Evolutionary conservation across 1,139 yeast genomes (phyloP).

Genomic region (Candida pseudoviswanathii): DNA sequence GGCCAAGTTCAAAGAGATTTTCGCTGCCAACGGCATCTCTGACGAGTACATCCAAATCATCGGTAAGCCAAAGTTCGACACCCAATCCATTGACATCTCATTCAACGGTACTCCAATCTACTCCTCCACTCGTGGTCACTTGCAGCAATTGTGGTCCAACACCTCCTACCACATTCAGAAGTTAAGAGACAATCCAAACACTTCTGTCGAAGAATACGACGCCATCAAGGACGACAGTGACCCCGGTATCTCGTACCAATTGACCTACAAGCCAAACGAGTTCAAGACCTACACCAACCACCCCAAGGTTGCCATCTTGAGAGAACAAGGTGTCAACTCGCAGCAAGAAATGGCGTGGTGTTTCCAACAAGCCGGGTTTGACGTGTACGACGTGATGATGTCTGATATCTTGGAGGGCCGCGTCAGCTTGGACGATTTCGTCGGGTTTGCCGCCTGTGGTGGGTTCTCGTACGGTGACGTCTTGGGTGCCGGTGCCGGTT

Average conservation of each 20-base stretch:
- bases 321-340: constrained; percentile 99
- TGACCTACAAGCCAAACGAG: constrained; percentile 54
- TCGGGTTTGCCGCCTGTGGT: constrained; percentile 98
- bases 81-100: constrained; percentile 54
- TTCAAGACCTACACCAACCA: constrained; percentile 35
- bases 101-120: constrained; percentile 52
- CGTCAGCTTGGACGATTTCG: constrained; percentile 75
- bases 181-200: constrained; percentile 89
- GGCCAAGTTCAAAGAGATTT: constrained; percentile 54
- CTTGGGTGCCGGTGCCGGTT: constrained; percentile 97
- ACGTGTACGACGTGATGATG: constrained; percentile 94
- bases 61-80: constrained; percentile 62
- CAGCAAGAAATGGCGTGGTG: constrained; percentile 99
- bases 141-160: constrained; percentile 85
- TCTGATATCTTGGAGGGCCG: constrained; percentile 80
- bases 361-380: constrained; percentile 93
- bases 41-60: constrained; percentile 55
- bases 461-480: constrained; percentile 99
- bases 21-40: constrained; percentile 61
- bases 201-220: constrained; percentile 85
- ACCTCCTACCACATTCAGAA: constrained; percentile 91
- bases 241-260: constrained; percentile 85
- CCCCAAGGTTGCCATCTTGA: constrained; percentile 92
- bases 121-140: constrained; percentile 60
- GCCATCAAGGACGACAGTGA: constrained; percentile 76